Evolutionary conservation across 192 early-diverging fungal species (phyloP), one percentile per base, ranked within the genome.

Genomic region (Coemansia sp.): DNA sequence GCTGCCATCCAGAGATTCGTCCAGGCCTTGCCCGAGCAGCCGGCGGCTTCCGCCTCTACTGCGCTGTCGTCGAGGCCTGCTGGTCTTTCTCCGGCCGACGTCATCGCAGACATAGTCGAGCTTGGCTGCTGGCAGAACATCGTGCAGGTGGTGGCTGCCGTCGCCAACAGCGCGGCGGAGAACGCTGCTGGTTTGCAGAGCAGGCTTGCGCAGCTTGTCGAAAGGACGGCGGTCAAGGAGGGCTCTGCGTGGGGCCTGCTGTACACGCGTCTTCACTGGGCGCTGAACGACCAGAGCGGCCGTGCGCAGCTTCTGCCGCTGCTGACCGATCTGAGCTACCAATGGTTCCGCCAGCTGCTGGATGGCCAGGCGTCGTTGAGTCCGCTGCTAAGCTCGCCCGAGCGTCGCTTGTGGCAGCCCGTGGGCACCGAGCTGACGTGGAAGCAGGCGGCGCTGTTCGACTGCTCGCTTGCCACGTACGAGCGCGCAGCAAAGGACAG

Each of bases 351-450:
- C n/a, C 48, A 24, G 48, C 47, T 25, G 4, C 39, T 79, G 47
- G 29, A n/a, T 7, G 25, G 16, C 22, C 4, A 24, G 1, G 0
- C 55, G 4, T 24, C 55, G 4, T 24, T 65, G 11, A 36, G 19
- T n/a, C n/a, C 23, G 19, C 22, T 54, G 16, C 48, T 72, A 1
- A 50, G 50, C 4, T 27, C 60, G n/a, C 61, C 75, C 1, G 27
- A 48, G 1, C 51, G 47, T 23, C 60, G 60, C 50, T 61, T 72
- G 13, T 19, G 45, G 16, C 67, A 59, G 8, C 61, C 76, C 1
- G 64, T 79, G 16, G 76, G 64, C 20, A 73, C 76, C 6, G 71
- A 72, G 62, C 49, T 79, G 10, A 32, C 64, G 0, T 74, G 67
- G 76, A 36, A 55, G 6, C 55, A 64, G 32, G 71, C 67, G 0